These are phyloP conservation scores for Crithidia brevicula DNA, from an alignment of 208 protist genomes.

Conservation along the genomic window DNA sequence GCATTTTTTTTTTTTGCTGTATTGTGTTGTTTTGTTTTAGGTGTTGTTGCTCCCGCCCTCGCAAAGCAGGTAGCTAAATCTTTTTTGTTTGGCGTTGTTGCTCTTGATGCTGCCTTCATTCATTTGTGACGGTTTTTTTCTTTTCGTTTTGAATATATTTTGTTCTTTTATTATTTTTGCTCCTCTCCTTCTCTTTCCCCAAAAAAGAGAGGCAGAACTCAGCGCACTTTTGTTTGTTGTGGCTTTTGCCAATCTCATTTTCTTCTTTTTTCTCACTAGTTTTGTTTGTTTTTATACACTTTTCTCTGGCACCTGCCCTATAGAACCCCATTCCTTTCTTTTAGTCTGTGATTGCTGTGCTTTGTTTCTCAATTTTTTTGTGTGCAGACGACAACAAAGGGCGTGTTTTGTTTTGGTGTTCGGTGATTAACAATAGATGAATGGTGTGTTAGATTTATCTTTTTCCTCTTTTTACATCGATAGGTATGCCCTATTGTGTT, in stretches of 20 bases:
- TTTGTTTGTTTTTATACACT: constrained; percentile 1
- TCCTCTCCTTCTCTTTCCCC: not conserved
- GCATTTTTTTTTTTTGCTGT: not conserved
- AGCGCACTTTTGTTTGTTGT: no score
- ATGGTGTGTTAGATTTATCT: not conserved
- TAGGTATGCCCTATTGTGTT: no score
- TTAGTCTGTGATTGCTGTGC: no score
- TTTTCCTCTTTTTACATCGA: no score
- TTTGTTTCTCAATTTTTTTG: no score
- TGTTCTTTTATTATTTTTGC: not conserved
- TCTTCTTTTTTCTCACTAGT: not conserved
- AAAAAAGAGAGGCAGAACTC: not conserved
- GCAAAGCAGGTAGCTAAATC: no score
- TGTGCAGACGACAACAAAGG: no score
- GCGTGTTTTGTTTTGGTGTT: constrained; percentile 3
- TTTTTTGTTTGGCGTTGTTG: not conserved
- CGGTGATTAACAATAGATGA: not conserved
- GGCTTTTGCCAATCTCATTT: not conserved
- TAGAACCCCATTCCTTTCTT: not conserved
- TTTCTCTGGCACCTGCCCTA: not conserved
- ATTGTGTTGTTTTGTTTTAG: constrained; percentile 1
- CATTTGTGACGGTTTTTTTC: no score
- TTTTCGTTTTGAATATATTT: no score
- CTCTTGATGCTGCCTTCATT: no score
- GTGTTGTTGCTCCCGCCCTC: no score